Percentiles rank a stretch among this genome's conserved stretches.
phyloP scores from a whole-genome alignment of 2,329 filamentous ascomycete species.

The Exophiala sp. region DNA sequence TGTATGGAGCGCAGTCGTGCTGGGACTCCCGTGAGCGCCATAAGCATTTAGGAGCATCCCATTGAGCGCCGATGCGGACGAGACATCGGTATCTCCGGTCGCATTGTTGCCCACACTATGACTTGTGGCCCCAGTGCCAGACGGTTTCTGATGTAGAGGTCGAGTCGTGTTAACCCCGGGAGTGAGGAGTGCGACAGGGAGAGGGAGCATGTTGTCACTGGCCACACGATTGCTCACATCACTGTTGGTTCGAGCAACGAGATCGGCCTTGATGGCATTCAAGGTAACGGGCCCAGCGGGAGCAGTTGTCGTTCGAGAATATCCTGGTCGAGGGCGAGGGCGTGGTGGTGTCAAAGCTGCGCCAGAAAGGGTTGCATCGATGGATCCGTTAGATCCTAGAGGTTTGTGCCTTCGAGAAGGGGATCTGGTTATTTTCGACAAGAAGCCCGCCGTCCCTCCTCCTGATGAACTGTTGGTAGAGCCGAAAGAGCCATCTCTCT shows the following conservation, averaged over 20 bases:
- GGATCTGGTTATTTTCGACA: conserved; percentile 28
- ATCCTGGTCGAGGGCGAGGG: conserved; percentile 16
- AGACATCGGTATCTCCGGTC: conserved; percentile 12
- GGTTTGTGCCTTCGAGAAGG: conserved; percentile 27
- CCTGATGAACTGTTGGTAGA: conserved; percentile 13
- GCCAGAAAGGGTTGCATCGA: conserved; percentile 18
- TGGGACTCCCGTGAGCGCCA: conserved; percentile 1
- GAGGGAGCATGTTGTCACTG: conserved; percentile 18
- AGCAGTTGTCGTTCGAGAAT: conserved; percentile 19
- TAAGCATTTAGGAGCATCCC: conserved; percentile 13
- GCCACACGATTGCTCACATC: conserved; percentile 14
- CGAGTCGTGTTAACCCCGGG: conserved; percentile 8
- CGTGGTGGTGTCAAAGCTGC: conserved; percentile 15
- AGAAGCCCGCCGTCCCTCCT: conserved; percentile 19
- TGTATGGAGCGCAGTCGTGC: conserved; percentile 44
- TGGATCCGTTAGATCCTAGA: conserved; percentile 22
- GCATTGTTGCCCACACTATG: conserved; percentile 5
- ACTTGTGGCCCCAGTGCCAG: conserved; percentile 9
- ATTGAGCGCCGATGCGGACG: conserved; percentile 16
- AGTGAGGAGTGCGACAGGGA: conserved; percentile 2
- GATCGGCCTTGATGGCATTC: conserved; percentile 16
- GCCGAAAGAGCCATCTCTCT: conserved; percentile 19
- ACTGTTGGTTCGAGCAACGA: conserved; percentile 17
- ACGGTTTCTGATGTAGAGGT: conserved; percentile 9
- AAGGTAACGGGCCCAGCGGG: conserved; percentile 15